Percentiles rank a stretch among this genome's conserved stretches.
These are phyloP conservation scores for Trypanosoma melophagium DNA, from an alignment of 208 protist species.

Conservation along the genomic window DNA sequence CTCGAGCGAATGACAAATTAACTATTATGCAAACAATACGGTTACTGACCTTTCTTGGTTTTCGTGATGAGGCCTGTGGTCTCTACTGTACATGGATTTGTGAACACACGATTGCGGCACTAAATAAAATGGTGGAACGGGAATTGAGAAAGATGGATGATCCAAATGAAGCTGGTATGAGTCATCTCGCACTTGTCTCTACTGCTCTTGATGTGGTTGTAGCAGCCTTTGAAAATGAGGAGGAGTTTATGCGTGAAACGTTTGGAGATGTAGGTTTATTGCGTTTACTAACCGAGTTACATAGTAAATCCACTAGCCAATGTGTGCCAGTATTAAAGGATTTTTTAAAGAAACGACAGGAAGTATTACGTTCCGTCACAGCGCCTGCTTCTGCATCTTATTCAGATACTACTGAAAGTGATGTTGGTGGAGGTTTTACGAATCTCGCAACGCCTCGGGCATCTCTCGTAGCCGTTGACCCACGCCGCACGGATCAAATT, in stretches of 20 bases:
- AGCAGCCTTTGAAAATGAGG: conserved; percentile 73
- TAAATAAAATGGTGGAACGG: conserved; percentile 61
- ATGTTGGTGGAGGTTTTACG: conserved; percentile 1
- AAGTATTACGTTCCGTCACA: conserved; percentile 34
- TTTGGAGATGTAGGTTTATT: conserved; percentile 61
- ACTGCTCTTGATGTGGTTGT: conserved; percentile 77
- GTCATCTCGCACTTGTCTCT: conserved; percentile 77
- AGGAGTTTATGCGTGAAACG: conserved; percentile 55
- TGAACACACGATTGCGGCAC: conserved; percentile 52
- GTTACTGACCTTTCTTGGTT: conserved; percentile 53
- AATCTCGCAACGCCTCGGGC: conserved; percentile 11
- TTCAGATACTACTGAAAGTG: neutral
- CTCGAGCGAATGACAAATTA: conserved; percentile 61
- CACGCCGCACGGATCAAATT: conserved; percentile 73
- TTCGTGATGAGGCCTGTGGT: conserved; percentile 31
- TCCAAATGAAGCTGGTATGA: conserved; percentile 57
- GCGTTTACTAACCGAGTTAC: conserved; percentile 55
- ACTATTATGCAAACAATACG: conserved; percentile 56
- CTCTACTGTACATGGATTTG: conserved; percentile 74
- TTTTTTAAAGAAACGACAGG: conserved; percentile 65
- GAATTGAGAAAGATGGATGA: conserved; percentile 80
- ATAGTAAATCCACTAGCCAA: conserved; percentile 59
- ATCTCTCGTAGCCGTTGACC: conserved; percentile 32
- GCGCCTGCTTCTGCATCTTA: conserved; percentile 7
- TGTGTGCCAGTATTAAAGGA: conserved; percentile 78